Evolutionary conservation across 768 basidiomycete species (phyloP).

Genomic region (Mycena capillaripes): DNA sequence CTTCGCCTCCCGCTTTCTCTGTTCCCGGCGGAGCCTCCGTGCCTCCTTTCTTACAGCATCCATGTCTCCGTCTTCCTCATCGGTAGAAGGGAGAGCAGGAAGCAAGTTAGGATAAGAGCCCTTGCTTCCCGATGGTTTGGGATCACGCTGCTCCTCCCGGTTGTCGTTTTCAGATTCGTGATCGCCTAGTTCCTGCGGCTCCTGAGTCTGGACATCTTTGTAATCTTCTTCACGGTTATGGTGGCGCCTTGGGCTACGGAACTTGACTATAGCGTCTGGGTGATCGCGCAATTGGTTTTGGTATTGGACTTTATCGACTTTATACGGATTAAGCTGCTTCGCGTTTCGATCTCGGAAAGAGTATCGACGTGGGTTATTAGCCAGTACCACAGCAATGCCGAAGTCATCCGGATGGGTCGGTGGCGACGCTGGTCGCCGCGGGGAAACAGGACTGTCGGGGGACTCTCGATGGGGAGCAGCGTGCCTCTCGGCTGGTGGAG

Average conservation of each 20-base stretch:
- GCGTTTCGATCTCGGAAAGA: constrained; percentile 67
- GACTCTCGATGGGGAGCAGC: not conserved
- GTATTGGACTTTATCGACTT: constrained; percentile 67
- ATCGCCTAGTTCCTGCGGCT: constrained; percentile 39
- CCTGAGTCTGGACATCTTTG: constrained; percentile 43
- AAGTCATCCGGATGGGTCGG: not conserved
- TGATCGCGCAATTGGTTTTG: constrained; percentile 62
- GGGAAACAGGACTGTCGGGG: constrained; percentile 5
- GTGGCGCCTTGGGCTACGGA: constrained; percentile 52
- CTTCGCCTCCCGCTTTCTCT: constrained; percentile 1
- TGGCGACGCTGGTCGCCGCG: not conserved
- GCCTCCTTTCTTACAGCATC: constrained; percentile 17
- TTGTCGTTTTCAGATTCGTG: constrained; percentile 37
- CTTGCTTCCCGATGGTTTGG: not conserved
- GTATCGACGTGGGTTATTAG: constrained; percentile 51
- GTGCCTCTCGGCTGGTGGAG: not conserved
- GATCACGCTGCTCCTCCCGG: not conserved
- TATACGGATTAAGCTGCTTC: constrained; percentile 74
- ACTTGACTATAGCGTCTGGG: constrained; percentile 79
- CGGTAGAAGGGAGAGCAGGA: constrained; percentile 21
- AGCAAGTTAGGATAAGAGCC: not conserved
- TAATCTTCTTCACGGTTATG: constrained; percentile 49
- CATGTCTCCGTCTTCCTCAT: constrained; percentile 19
- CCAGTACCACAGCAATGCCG: not conserved
- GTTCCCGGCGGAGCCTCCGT: not conserved